Evolutionary conservation across 2,329 filamentous ascomycete species (phyloP).

Genomic region (Davidsoniella virescens): DNA sequence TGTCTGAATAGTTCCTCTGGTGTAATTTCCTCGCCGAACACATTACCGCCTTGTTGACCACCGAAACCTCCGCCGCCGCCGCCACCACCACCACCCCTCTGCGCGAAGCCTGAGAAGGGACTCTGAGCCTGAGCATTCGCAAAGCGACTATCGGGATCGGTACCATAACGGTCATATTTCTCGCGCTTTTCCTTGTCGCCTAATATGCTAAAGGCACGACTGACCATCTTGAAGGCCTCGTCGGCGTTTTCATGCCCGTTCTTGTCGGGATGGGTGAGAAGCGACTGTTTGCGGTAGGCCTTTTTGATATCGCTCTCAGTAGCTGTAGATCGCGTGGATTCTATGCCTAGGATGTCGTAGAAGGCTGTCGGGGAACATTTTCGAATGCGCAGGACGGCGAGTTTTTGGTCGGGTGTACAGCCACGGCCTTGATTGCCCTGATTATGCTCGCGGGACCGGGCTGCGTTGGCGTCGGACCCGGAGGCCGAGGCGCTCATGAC

Average conservation of each 20-base stretch:
- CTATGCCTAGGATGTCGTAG: constrained; percentile 81
- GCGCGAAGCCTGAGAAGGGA: constrained; percentile 34
- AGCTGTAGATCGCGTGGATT: constrained; percentile 44
- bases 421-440: constrained; percentile 61
- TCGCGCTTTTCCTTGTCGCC: constrained; percentile 87
- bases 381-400: constrained; percentile 76
- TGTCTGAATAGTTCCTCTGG: constrained; percentile 94
- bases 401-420: constrained; percentile 80
- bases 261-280: constrained; percentile 96
- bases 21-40: constrained; percentile 84
- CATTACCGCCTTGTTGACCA: constrained; percentile 22
- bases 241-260: constrained; percentile 92
- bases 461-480: constrained; percentile 37
- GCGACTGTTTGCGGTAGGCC: constrained; percentile 83
- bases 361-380: constrained; percentile 74
- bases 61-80: constrained; percentile 34
- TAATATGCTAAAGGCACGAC: constrained; percentile 79
- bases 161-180: constrained; percentile 76
- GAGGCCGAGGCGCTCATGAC: constrained; percentile 15
- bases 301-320: constrained; percentile 87
- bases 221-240: constrained; percentile 97
- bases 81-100: constrained; percentile 26
- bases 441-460: constrained; percentile 47
- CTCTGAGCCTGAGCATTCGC: constrained; percentile 40
- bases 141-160: constrained; percentile 82